A percentile compares a stretch with the other conserved stretches of the same genome.
Conservation (phyloP, 805 yeast genomes). For the Alloascoidea hylecoeti region DNA sequence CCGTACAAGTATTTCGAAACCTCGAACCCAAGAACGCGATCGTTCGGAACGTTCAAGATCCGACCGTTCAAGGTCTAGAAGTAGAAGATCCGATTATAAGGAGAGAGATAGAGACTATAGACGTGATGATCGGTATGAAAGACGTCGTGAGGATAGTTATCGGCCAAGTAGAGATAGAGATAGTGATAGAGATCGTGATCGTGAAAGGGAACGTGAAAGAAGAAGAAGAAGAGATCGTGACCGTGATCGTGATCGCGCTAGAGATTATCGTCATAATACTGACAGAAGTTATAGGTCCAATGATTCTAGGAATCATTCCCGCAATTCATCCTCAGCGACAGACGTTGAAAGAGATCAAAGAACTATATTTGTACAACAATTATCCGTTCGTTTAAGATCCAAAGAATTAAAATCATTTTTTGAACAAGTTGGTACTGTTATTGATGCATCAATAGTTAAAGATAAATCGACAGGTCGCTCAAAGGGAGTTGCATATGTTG, state of each 20-base stretch:
- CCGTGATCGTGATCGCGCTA: constrained; percentile 3
- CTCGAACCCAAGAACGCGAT: too few species aligned
- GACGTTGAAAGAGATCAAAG: constrained; percentile 14
- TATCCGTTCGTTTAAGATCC: constrained; percentile 17
- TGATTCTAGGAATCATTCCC: background rate
- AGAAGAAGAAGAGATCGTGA: constrained; percentile 4
- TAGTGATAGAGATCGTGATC: too few species aligned
- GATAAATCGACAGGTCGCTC: constrained; percentile 16
- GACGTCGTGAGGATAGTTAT: too few species aligned
- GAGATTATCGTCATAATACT: constrained; percentile 2
- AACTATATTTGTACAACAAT: constrained; percentile 20
- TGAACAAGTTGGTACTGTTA: constrained; percentile 17
- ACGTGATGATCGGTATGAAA: too few species aligned
- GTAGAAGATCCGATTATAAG: too few species aligned
- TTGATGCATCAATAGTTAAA: constrained; percentile 19
- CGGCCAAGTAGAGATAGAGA: too few species aligned
- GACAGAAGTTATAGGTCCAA: background rate
- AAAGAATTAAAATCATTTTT: constrained; percentile 17
- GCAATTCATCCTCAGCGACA: background rate
- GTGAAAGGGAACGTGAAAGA: constrained; percentile 3
- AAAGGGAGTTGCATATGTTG: constrained; percentile 21
- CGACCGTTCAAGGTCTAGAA: too few species aligned
- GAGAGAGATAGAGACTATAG: too few species aligned
- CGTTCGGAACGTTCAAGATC: too few species aligned
- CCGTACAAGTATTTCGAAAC: too few species aligned